Evolutionary conservation across 306 rosid genomes (phyloP).

Genomic region (Rosa persica): DNA sequence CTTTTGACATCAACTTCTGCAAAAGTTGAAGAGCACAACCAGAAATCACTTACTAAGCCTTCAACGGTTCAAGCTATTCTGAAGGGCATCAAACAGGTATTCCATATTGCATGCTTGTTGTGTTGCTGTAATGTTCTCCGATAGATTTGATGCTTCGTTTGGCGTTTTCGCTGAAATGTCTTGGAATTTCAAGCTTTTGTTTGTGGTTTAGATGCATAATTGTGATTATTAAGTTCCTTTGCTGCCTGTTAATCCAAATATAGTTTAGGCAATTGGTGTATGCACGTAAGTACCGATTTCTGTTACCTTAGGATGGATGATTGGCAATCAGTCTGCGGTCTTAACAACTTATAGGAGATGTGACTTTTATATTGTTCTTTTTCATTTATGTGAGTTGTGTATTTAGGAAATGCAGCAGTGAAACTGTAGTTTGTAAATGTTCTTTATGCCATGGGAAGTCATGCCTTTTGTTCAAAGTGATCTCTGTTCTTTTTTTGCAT

Average conservation of each 20-base stretch:
- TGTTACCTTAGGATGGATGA: neutral
- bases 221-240: neutral
- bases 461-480: neutral
- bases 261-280: neutral
- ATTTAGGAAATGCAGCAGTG: neutral
- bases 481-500: neutral
- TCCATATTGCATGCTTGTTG: constrained; percentile 9
- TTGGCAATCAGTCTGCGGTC: neutral
- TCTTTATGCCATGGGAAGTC: neutral
- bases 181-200: neutral
- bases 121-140: neutral
- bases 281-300: neutral
- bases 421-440: neutral
- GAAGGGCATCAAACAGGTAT: constrained; percentile 82
- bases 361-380: neutral
- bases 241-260: neutral
- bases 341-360: neutral
- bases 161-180: neutral
- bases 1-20: constrained; percentile 52
- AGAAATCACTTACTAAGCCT: constrained; percentile 53
- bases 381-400: neutral
- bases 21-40: constrained; percentile 51
- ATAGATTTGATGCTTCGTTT: neutral
- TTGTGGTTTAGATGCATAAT: neutral
- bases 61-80: constrained; percentile 82